Evolutionary conservation across 169 alveolate species (phyloP), one percentile per base, ranked within the genome.

Genomic region (Cyclospora cayetanensis): DNA sequence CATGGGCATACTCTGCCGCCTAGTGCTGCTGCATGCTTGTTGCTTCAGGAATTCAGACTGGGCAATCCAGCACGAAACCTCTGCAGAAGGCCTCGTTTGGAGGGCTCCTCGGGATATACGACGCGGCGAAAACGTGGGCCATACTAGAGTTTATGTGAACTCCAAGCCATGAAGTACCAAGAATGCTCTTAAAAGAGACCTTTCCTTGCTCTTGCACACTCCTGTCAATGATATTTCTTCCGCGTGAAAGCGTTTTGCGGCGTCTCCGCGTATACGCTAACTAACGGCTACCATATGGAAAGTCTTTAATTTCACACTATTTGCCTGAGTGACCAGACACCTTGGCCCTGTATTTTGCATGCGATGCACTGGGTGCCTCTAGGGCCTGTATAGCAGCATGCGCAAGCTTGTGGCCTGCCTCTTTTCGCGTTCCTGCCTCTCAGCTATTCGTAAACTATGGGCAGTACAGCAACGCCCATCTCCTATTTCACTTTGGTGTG

Each of bases 371-470:
- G 29, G 72, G 72, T 18, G 72, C 2, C 63, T n/a, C 9, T 1
- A 50, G 63, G 63, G 2, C 0, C 22, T 50, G 12, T 50, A 1
- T 18, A 50, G 22, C 22, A 50, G 2, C 27, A n/a, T 50, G 9
- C 22, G 2, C 0, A 50, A 29, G 25, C 41, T 34, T 34, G 27
- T 68, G 80, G n/a, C n/a, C 43, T 34, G 80, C n/a, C n/a, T 29
- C 25, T 27, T 25, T 22, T 34, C n/a, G 27, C 29, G 37, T 3
- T 68, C 27, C n/a, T 68, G 76, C 29, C 0, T n/a, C n/a, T 41
- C 80, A 68, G 80, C 80, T 68, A 46, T 68, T 29, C 29, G 46
- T 68, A 20, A 68, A 68, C 80, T 68, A 68, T 25, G 80, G 80
- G 12, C 80, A 68, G 43, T 68, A 68, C 80, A 68, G 4, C 43